Conservation (phyloP, 2,329 filamentous ascomycete species). For the Aspergillus persii region DNA sequence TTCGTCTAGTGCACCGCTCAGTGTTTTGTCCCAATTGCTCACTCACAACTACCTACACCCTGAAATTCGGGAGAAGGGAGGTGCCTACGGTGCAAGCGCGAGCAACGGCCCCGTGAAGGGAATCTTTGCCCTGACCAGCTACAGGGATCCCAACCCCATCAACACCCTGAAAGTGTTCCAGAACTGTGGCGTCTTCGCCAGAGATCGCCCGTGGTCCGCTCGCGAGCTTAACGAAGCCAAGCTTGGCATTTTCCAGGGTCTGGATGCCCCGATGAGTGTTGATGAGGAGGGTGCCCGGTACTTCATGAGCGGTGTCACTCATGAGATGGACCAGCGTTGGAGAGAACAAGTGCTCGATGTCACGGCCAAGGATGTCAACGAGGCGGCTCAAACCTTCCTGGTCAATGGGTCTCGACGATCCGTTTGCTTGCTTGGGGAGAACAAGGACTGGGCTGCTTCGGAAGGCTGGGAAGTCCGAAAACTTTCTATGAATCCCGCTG, state of each 20-base stretch:
- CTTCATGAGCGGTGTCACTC: slow-evolving; percentile 80
- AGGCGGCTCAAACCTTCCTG: slow-evolving; percentile 78
- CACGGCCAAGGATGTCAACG: slow-evolving; percentile 72
- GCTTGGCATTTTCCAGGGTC: slow-evolving; percentile 84
- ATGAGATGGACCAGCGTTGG: slow-evolving; percentile 83
- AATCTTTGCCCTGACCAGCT: slow-evolving; percentile 91
- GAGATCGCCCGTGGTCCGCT: slow-evolving; percentile 75
- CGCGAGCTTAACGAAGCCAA: slow-evolving; percentile 94
- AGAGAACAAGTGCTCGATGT: slow-evolving; percentile 86
- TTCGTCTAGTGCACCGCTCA: slow-evolving; percentile 72
- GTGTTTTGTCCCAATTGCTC: slow-evolving; percentile 84
- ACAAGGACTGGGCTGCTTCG: slow-evolving; percentile 67
- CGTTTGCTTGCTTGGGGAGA: slow-evolving; percentile 75
- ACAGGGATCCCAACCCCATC: slow-evolving; percentile 90
- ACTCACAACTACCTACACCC: slow-evolving; percentile 97
- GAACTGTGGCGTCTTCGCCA: slow-evolving; percentile 77
- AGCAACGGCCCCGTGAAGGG: slow-evolving; percentile 77
- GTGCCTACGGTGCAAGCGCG: slow-evolving; percentile 90
- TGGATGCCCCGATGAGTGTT: slow-evolving; percentile 85
- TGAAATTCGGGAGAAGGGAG: slow-evolving; percentile 96
- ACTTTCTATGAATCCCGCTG: slow-evolving; percentile 57
- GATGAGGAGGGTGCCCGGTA: slow-evolving; percentile 82
- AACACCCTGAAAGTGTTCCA: slow-evolving; percentile 85
- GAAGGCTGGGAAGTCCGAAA: slow-evolving; percentile 75
- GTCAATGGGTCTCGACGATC: slow-evolving; percentile 64